Conservation (phyloP, 257 asterid species). For the Nyctanthes arbortristis region DNA sequence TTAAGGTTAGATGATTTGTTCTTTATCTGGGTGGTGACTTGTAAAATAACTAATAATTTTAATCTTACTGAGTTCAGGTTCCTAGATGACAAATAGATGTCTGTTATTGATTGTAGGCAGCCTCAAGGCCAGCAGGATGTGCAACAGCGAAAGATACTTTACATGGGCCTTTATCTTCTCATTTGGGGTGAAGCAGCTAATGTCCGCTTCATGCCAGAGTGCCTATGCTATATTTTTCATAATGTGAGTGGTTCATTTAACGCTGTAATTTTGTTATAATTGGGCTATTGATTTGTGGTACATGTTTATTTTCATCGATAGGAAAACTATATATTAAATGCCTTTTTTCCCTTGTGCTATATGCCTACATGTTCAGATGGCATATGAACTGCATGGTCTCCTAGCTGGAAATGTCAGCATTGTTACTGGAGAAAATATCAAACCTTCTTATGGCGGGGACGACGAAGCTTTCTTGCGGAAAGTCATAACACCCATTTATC, state of each 20-base stretch:
- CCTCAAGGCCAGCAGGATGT: conserved; percentile 59
- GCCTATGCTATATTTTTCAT: conserved; percentile 63
- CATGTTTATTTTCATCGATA: too few species aligned
- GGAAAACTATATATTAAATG: neutral
- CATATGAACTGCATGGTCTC: conserved; percentile 97
- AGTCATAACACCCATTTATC: conserved; percentile 88
- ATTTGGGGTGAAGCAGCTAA: conserved; percentile 73
- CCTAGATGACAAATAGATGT: neutral
- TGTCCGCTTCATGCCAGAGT: conserved; percentile 64
- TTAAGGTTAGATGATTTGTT: conserved; percentile 47
- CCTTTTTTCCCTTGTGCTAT: conserved; percentile 6
- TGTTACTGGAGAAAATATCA: conserved; percentile 97
- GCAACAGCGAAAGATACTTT: conserved; percentile 54
- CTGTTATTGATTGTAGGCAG: conserved; percentile 37
- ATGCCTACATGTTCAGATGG: conserved; percentile 65
- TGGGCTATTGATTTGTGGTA: neutral
- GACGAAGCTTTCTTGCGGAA: conserved; percentile 85
- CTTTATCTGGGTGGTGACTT: neutral
- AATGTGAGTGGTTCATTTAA: conserved; percentile 44
- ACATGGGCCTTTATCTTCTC: conserved; percentile 66
- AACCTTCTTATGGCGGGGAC: conserved; percentile 97
- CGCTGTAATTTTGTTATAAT: neutral
- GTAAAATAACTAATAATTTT: neutral
- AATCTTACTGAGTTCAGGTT: neutral
- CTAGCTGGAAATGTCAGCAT: conserved; percentile 98